Conservation (phyloP, 257 asterid species). For the Solanum tarapatanum region DNA sequence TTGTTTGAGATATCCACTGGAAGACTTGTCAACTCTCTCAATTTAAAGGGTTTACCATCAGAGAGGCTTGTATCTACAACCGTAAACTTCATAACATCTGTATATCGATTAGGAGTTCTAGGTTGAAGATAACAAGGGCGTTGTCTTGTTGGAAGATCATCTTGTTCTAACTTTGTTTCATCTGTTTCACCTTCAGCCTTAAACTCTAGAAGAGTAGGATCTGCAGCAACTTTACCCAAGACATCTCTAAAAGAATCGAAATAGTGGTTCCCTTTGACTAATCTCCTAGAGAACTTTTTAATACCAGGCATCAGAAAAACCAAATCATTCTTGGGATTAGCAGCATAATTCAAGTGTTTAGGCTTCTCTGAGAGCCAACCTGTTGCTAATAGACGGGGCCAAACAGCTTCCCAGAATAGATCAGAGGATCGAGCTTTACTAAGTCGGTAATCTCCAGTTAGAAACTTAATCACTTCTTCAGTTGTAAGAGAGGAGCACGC, state of each 20-base stretch:
- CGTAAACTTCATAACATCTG: conserved; percentile 30
- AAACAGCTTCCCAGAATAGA: conserved; percentile 84
- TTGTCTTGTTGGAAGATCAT: conserved; percentile 25
- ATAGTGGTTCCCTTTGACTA: conserved; percentile 50
- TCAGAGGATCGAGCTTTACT: conserved; percentile 75
- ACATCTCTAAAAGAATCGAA: conserved; percentile 69
- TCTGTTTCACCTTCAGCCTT: conserved; percentile 17
- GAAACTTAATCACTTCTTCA: conserved; percentile 41
- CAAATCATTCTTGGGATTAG: conserved; percentile 25
- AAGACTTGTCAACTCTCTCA: conserved; percentile 40
- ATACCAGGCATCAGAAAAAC: conserved; percentile 67
- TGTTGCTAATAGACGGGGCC: conserved; percentile 85
- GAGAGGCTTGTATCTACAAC: conserved; percentile 52
- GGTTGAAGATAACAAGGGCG: conserved; percentile 56
- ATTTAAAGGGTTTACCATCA: conserved; percentile 19
- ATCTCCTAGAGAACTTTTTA: conserved; percentile 46
- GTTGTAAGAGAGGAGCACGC: conserved; percentile 55
- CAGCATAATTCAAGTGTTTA: conserved; percentile 21
- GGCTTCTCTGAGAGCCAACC: conserved; percentile 87
- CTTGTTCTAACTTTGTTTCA: conserved; percentile 19
- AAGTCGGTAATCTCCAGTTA: conserved; percentile 65
- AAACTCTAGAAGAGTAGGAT: conserved; percentile 48
- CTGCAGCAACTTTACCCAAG: conserved; percentile 48
- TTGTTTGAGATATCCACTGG: conserved; percentile 16
- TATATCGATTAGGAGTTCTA: conserved; percentile 26